Percentiles rank a stretch among this genome's conserved stretches.
Evolutionary conservation across 805 yeast genomes (phyloP).

Genomic region (Starmera pachycereana): DNA sequence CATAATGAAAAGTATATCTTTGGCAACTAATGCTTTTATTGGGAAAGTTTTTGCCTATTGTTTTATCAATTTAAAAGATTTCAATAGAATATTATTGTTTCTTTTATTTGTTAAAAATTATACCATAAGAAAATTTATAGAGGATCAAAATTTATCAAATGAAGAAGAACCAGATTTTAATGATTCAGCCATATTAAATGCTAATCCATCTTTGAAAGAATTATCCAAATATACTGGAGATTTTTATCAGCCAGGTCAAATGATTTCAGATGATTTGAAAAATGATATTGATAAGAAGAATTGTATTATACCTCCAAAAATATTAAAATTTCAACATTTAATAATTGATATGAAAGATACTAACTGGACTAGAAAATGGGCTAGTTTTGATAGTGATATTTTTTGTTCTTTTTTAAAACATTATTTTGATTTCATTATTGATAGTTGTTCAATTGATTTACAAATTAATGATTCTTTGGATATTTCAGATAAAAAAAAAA

Average conservation of each 20-base stretch:
- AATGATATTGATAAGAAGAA: conserved; percentile 7
- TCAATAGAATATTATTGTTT: conserved; percentile 43
- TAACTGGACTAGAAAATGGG: conserved; percentile 54
- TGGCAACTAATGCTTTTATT: conserved; percentile 24
- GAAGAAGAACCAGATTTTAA: neutral
- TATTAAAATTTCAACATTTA: conserved; percentile 30
- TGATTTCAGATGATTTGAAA: neutral
- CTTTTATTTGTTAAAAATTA: conserved; percentile 43
- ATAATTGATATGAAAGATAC: conserved; percentile 41
- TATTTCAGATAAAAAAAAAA: neutral
- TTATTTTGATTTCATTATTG: conserved; percentile 23
- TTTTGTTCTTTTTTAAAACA: conserved; percentile 55
- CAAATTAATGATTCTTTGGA: neutral
- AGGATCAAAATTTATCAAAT: neutral
- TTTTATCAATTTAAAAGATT: conserved; percentile 37
- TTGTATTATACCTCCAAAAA: conserved; percentile 29
- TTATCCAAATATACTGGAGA: conserved; percentile 12
- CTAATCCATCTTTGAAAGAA: conserved; percentile 5
- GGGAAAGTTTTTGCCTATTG: conserved; percentile 54
- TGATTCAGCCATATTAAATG: neutral
- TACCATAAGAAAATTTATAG: conserved; percentile 23
- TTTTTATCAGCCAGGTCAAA: neutral
- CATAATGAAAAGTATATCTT: conserved; percentile 1
- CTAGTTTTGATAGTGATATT: conserved; percentile 42
- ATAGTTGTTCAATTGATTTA: neutral